A percentile compares a stretch with the other conserved stretches of the same genome.
phyloP scores from a whole-genome alignment of 352 stramenopile species.

The Hyaloperonospora brassicae region DNA sequence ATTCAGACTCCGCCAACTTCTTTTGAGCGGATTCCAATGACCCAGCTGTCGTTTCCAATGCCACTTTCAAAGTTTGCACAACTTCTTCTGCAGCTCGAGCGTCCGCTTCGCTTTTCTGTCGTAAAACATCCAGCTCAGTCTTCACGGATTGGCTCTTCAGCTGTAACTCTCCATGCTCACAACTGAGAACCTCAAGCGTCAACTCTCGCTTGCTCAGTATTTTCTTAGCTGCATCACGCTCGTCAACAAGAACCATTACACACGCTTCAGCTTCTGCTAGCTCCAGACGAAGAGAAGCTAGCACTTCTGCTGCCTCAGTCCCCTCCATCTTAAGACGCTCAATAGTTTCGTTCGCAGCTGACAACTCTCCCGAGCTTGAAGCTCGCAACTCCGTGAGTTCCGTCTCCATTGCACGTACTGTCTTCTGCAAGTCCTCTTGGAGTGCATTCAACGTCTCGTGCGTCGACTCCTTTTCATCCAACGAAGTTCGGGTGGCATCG shows the following conservation, averaged over 20 bases:
- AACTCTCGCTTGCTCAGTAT: constrained; percentile 24
- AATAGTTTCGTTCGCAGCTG: constrained; percentile 22
- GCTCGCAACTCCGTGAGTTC: constrained; percentile 19
- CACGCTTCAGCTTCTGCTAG: constrained; percentile 28
- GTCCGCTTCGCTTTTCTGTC: constrained; percentile 15
- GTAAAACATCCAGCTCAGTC: constrained; percentile 24
- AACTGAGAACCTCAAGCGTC: constrained; percentile 28
- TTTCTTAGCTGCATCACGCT: constrained; percentile 31
- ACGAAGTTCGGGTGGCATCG: constrained; percentile 22
- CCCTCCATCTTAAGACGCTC: constrained; percentile 7
- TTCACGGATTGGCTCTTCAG: constrained; percentile 29
- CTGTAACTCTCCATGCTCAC: constrained; percentile 32
- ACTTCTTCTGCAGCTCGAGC: constrained; percentile 18
- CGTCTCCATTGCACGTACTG: constrained; percentile 14
- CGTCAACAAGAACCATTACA: constrained; percentile 29
- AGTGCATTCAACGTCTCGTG: constrained; percentile 24
- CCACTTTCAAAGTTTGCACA: constrained; percentile 11
- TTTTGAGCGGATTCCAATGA: constrained; percentile 15
- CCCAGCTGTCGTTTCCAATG: constrained; percentile 10
- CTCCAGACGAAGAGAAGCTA: constrained; percentile 22
- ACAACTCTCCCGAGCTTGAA: constrained; percentile 17
- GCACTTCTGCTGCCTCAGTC: constrained; percentile 12
- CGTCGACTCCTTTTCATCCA: constrained; percentile 27
- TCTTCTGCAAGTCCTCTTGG: constrained; percentile 28
- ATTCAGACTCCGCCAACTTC: constrained; percentile 16